Evolutionary conservation across 345 rosid genomes (phyloP).

Genomic region (Citrus medica): DNA sequence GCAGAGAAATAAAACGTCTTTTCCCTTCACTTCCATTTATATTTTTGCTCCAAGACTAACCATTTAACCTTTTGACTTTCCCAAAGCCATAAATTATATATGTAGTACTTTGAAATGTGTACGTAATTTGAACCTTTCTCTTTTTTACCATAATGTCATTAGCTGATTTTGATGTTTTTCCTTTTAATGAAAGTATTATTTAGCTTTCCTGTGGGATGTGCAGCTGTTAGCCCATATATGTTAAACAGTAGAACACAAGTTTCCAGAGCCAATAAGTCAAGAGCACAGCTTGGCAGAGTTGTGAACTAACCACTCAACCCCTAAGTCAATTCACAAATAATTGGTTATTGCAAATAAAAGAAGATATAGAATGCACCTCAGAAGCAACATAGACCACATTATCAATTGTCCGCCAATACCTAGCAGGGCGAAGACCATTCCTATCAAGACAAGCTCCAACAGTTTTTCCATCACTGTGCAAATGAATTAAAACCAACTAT

Average conservation of each 20-base stretch:
- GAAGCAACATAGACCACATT: conserved; percentile 97
- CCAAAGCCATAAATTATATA: neutral
- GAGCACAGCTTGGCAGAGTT: neutral
- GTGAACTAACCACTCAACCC: neutral
- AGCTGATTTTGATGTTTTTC: neutral
- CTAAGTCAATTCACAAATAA: neutral
- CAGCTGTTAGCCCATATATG: neutral
- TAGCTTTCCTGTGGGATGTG: neutral
- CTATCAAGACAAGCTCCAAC: conserved; percentile 98
- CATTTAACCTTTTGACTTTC: neutral
- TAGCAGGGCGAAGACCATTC: conserved; percentile 99
- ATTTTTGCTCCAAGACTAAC: neutral
- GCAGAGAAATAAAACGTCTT: too few species aligned
- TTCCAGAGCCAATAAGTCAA: neutral
- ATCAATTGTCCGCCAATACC: conserved; percentile 94
- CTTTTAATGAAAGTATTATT: neutral
- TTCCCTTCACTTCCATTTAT: too few species aligned
- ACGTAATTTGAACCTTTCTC: neutral
- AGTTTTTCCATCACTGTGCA: conserved; percentile 95
- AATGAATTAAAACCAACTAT: conserved; percentile 37
- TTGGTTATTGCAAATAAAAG: conserved; percentile 10
- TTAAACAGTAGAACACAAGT: neutral
- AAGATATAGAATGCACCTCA: conserved; percentile 57
- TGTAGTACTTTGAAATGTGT: neutral
- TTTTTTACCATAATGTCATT: neutral